Evolutionary conservation across 495 filamentous ascomycete species (phyloP), one percentile per base, ranked within the genome.

Genomic region (Penicillium coffeae): DNA sequence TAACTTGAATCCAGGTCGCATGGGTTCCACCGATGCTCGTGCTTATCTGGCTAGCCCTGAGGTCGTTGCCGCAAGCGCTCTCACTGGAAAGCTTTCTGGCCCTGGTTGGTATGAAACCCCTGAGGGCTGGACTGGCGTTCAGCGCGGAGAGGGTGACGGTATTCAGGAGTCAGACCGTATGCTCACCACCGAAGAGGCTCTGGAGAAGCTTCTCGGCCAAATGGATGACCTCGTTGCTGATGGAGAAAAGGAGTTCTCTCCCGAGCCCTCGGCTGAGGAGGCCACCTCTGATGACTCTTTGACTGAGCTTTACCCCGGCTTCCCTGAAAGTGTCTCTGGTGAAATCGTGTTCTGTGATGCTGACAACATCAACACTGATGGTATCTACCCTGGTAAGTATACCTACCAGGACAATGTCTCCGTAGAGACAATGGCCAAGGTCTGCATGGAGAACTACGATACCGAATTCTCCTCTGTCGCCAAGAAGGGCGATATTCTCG

Each of bases 381-480:
- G 77, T 27, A 96, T 97, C 65, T 96, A 98, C 65, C 88, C 91
- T 3, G 89, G 88, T 0, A 89, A 90, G 58, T 88, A 86, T 59
- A 95, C 89, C 1, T 96, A 95, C 69, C 89, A 91, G 59, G 91
- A 96, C 63, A 79, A 87, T 62, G 75, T 96, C 9, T 71, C 88
- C 0, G 66, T 59, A 0, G 81, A 86, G 36, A 83, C 79, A 21
- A 96, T 96, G 91, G 89, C 90, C 0, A 64, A 85, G 54, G 90
- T 92, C 1, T 89, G 85, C 65, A 95, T 98, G 89, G 74, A 82
- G 54, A 98, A 98, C 73, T 98, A 95, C 69, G 92, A 97, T 63
- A 55, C 75, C 0, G 45, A 63, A 3, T 96, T 98, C 64, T 54
- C 69, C 3, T 45, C 60, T 0, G 69, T 84, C 32, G 81, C 86